Base-by-base conservation (phyloP, 176 grass and related monocot species). In the Oryza australiensis region DNA sequence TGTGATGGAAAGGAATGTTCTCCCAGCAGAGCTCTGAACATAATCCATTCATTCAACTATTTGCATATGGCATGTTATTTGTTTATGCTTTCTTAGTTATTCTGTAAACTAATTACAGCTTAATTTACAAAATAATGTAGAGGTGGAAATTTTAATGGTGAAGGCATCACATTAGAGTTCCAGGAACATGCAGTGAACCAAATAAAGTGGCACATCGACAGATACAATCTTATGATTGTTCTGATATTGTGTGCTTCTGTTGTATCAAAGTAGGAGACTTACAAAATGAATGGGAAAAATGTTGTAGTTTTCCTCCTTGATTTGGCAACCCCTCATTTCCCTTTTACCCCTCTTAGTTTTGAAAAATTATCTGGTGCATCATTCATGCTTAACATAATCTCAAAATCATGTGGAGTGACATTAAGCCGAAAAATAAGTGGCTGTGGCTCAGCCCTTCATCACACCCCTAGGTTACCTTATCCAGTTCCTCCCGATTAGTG, bases 381-480 rank as follows among this genome's bases (percentile, higher is more conserved):
- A 62, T 74, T 82, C 48, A 62, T 68, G 41, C 48, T 45, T 83
- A 86, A 60, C 73, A 86, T 82, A 90, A 90, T 90, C 67, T 38
- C 62, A 7, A 72, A 90, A 86, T 89, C 67, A 67, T 78, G 66
- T 83, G 69, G 69, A 9, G 51, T 86, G 79, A 46, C 68, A 78
- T 86, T 83, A 79, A 86, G 74, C 37, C 27, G 41, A 13, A 78
- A 84, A 83, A 90, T 74, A 83, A 86, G 83, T 90, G 88, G 83
- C 7, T 78, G 49, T 79, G 88, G 68, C 62, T 86, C 79, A 83
- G 62, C 12, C 45, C 23, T 82, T 68, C 48, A 82, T 83, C 68
- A 74, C 76, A 78, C 66, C 88, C 79, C 34, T 82, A 79, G 68
- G 74, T 40, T 83, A 49, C 83, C 83, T 82, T 90, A 90, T 90